Base-by-base conservation (phyloP, 192 early-diverging fungal genomes). In the Piromyces sp. region DNA sequence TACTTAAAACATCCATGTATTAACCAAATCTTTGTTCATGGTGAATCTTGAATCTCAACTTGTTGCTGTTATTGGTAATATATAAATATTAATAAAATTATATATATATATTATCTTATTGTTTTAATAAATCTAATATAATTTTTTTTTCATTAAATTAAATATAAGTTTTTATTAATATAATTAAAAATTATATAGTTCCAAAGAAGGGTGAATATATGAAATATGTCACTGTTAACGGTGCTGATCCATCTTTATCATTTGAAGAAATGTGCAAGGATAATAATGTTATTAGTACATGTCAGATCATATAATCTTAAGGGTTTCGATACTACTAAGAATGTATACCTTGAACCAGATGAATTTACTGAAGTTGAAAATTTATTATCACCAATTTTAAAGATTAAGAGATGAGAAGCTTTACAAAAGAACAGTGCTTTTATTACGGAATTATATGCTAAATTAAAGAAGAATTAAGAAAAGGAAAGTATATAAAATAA, bases 21-120 rank as follows among this genome's bases (percentile, higher is more conserved):
- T 33, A 88, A 88, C 58, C 95, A 96, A 85, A 86, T 92, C 19
- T 93, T 91, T 83, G 84, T 96, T 22, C 90, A 96, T 80, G 95
- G 95, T 40, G 92, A 97, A 81, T 91, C 94, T 94, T 26, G 88
- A 94, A 81, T 90, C 88, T 81, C 86, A 84, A 3, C 85, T 96
- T 33, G 95, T 97, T 0, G 94, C 89, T 14, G 22, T n/a, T n/a
- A 68, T 68, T 26, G 51, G n/a, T n/a, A n/a, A n/a, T n/a, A n/a
- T n/a, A n/a, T n/a, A n/a, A n/a, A n/a, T n/a, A n/a, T n/a, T n/a
- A n/a, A n/a, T n/a, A n/a, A n/a, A n/a, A n/a, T n/a, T n/a, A n/a
- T n/a, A n/a, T n/a, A n/a, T n/a, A n/a, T n/a, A n/a, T n/a, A n/a
- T n/a, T n/a, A n/a, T n/a, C n/a, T n/a, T n/a, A n/a, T n/a, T n/a